phyloP scores from a whole-genome alignment of 305 asterid species.

The Rubia balearica region DNA sequence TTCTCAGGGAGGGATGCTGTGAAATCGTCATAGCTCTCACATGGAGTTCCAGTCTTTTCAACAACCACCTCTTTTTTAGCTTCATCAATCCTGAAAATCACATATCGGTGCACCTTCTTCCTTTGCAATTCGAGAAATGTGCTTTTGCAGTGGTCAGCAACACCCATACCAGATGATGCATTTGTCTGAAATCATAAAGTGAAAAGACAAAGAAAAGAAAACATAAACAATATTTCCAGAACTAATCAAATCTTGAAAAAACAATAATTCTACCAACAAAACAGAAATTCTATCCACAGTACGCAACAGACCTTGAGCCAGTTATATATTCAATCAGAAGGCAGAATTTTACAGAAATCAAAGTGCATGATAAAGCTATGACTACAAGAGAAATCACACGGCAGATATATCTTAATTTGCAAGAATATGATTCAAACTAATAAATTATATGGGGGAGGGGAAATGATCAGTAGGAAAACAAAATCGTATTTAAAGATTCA shows the following conservation, averaged over 20 bases:
- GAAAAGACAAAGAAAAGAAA: not conserved
- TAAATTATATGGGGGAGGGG: not conserved
- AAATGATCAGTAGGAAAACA: too few species aligned
- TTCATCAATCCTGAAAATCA: constrained; percentile 71
- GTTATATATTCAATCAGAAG: not conserved
- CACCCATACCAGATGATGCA: constrained; percentile 66
- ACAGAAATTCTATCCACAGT: not conserved
- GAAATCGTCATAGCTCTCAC: constrained; percentile 64
- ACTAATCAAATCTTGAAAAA: not conserved
- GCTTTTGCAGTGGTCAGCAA: constrained; percentile 57
- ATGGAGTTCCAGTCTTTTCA: constrained; percentile 65
- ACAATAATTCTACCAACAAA: not conserved
- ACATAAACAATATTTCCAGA: not conserved
- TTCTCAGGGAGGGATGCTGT: constrained; percentile 57
- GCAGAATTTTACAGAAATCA: not conserved
- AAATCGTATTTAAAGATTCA: not conserved
- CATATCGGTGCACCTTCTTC: constrained; percentile 56
- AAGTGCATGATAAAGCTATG: not conserved
- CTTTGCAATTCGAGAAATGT: constrained; percentile 56
- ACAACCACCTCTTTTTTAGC: constrained; percentile 69
- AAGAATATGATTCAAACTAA: not conserved
- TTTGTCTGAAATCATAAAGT: constrained; percentile 28
- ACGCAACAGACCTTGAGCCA: not conserved
- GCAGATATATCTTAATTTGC: not conserved
- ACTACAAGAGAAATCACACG: not conserved